Evolutionary conservation across 306 rosid genomes (phyloP).

Genomic region (Corylus avellana): DNA sequence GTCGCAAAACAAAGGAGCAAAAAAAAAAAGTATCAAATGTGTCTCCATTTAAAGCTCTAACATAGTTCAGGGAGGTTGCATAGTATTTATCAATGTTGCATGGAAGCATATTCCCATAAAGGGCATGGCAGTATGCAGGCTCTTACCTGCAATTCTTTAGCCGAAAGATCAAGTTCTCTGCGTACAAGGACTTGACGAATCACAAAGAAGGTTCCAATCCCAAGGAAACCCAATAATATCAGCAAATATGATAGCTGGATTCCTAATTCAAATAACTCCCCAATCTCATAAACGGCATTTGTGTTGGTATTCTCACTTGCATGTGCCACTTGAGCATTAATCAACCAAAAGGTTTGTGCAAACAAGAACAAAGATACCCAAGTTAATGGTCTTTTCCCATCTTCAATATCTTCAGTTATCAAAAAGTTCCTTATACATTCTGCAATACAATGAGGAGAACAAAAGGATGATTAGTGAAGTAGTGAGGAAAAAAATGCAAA

Average conservation of each 20-base stretch:
- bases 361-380: slow-evolving; percentile 57
- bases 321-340: slow-evolving; percentile 58
- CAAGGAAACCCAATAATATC: slow-evolving; percentile 71
- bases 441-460: slow-evolving; percentile 24
- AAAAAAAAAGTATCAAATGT: not conserved
- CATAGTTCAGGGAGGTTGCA: slow-evolving; percentile 17
- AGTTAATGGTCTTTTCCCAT: slow-evolving; percentile 33
- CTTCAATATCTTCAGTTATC: slow-evolving; percentile 40
- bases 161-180: slow-evolving; percentile 97
- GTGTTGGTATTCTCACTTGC: slow-evolving; percentile 51
- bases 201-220: slow-evolving; percentile 81
- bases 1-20: slow-evolving; percentile 6
- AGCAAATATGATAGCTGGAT: slow-evolving; percentile 84
- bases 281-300: slow-evolving; percentile 67
- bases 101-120: slow-evolving; percentile 10
- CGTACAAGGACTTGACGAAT: slow-evolving; percentile 96
- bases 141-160: slow-evolving; percentile 90
- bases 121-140: slow-evolving; percentile 13
- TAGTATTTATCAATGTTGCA: slow-evolving; percentile 1
- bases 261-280: slow-evolving; percentile 86
- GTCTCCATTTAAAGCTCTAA: slow-evolving; percentile 11
- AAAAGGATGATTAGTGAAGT: slow-evolving; percentile 6
- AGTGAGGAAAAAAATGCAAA: not conserved
- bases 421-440: slow-evolving; percentile 39
- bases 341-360: slow-evolving; percentile 58